These are phyloP conservation scores for Amanita thiersii DNA, from an alignment of 768 basidiomycete species.

Conservation along the genomic window DNA sequence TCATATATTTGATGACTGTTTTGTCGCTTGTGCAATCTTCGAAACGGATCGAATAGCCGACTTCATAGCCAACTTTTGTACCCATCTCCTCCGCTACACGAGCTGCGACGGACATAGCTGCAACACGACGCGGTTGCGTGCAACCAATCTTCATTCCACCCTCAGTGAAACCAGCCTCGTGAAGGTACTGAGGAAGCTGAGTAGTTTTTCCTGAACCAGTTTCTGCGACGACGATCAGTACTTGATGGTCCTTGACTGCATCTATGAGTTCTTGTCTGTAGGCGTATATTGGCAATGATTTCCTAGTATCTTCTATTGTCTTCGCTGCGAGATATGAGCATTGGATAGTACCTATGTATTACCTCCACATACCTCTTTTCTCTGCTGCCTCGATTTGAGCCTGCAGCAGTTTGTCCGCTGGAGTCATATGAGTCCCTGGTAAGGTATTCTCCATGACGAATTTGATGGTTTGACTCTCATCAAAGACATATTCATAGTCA, in stretches of 20 bases:
- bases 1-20: conserved; percentile 99
- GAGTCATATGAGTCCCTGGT: conserved; percentile 64
- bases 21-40: conserved; percentile 99
- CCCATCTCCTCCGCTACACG: conserved; percentile 99
- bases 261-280: conserved; percentile 85
- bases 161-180: conserved; percentile 92
- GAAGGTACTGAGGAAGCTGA: conserved; percentile 94
- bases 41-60: conserved; percentile 99
- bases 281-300: conserved; percentile 85
- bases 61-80: conserved; percentile 92
- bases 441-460: conserved; percentile 84
- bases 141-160: conserved; percentile 88
- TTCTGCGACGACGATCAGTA: conserved; percentile 96
- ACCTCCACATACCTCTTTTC: conserved; percentile 57
- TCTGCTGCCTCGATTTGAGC: conserved; percentile 89
- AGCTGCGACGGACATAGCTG: conserved; percentile 98
- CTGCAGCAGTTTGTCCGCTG: conserved; percentile 79
- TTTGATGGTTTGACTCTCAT: conserved; percentile 93
- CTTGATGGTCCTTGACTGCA: conserved; percentile 86
- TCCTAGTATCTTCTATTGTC: conserved; percentile 89
- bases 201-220: conserved; percentile 99
- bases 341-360: conserved; percentile 2
- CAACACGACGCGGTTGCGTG: conserved; percentile 96
- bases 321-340: conserved; percentile 41
- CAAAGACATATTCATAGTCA: conserved; percentile 95